These are phyloP conservation scores for Macrophomina phaseolina DNA, from an alignment of 2,329 filamentous ascomycete genomes.

Conservation along the genomic window DNA sequence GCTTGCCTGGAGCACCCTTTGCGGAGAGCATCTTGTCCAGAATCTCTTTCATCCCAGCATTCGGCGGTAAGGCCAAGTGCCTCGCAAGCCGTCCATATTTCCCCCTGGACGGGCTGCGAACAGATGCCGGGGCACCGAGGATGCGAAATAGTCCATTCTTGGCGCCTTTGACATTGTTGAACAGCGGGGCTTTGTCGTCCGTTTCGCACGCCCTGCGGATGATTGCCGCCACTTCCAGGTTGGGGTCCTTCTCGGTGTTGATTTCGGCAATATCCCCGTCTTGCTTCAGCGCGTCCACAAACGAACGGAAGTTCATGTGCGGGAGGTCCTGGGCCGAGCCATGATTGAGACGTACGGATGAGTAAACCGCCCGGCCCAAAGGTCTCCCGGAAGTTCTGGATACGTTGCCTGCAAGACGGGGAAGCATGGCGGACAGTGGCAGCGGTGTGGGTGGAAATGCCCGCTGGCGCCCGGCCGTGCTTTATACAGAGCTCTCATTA, in stretches of 20 bases:
- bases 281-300: constrained; percentile 50
- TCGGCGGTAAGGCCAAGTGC: constrained; percentile 49
- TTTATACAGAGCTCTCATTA: neutral
- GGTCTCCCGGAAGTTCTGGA: neutral
- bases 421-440: constrained; percentile 10
- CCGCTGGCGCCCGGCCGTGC: neutral
- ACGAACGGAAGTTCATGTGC: constrained; percentile 51
- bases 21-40: constrained; percentile 30
- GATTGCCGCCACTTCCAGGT: constrained; percentile 57
- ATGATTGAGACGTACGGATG: neutral
- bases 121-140: constrained; percentile 51
- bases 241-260: constrained; percentile 49
- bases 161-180: constrained; percentile 58
- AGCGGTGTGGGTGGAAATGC: neutral
- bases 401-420: neutral
- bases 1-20: constrained; percentile 1
- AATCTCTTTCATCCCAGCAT: constrained; percentile 29
- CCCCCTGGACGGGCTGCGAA: constrained; percentile 41
- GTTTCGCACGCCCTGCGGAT: constrained; percentile 54
- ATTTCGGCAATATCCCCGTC: constrained; percentile 56
- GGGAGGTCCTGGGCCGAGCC: constrained; percentile 33
- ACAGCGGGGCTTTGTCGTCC: constrained; percentile 56
- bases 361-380: neutral
- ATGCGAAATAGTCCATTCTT: constrained; percentile 56
- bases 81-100: constrained; percentile 52